phyloP scores from a whole-genome alignment of 305 asterid genomes.

The Solanum aculeatissimum region DNA sequence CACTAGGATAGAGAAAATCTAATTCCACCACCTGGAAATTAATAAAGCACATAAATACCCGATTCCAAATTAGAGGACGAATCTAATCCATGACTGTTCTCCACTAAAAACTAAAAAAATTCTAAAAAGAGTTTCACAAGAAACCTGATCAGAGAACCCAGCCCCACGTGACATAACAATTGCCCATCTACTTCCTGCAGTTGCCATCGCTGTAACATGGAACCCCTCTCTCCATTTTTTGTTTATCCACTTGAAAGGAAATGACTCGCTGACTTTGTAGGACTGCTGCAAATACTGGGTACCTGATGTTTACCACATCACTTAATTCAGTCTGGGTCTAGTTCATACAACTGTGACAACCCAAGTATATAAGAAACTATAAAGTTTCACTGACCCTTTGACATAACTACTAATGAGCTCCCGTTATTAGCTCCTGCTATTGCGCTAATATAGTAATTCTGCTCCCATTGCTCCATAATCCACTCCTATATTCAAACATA shows the following conservation, averaged over 20 bases:
- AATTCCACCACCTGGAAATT: constrained; percentile 56
- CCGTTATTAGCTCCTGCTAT: constrained; percentile 66
- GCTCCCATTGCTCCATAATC: constrained; percentile 71
- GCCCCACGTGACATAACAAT: constrained; percentile 63
- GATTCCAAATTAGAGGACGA: not conserved
- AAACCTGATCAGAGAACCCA: constrained; percentile 55
- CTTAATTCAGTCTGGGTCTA: not conserved
- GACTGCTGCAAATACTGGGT: constrained; percentile 55
- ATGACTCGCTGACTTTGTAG: constrained; percentile 62
- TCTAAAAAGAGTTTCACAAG: not conserved
- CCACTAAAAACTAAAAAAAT: not conserved
- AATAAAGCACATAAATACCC: constrained; percentile 1
- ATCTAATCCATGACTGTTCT: not conserved
- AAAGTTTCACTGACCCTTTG: constrained; percentile 42
- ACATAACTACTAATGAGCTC: constrained; percentile 69
- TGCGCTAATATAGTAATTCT: constrained; percentile 56
- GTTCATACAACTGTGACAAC: not conserved
- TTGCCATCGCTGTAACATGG: constrained; percentile 57
- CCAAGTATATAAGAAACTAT: not conserved
- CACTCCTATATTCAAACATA: constrained; percentile 36
- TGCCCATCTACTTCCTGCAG: constrained; percentile 59
- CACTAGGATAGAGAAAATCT: constrained; percentile 69
- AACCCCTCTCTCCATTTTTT: constrained; percentile 70
- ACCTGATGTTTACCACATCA: constrained; percentile 21
- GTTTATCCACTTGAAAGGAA: constrained; percentile 66